A percentile compares a stretch with the other conserved stretches of the same genome.
Evolutionary conservation across 352 stramenopile genomes (phyloP).

Genomic region (Globisporangium nunn): DNA sequence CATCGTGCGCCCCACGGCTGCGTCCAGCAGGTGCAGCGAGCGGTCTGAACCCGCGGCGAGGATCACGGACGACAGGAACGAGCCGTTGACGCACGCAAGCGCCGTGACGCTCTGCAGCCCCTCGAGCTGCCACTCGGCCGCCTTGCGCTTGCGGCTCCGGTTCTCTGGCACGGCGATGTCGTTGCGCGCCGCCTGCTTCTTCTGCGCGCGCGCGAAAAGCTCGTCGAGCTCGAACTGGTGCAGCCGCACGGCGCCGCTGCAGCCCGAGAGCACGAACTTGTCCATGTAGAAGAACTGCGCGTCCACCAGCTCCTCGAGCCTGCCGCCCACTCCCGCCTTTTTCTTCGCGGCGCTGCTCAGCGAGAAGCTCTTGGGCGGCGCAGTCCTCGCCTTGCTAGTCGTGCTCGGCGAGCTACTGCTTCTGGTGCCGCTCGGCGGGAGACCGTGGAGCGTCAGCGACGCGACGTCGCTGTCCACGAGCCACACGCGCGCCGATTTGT

Average conservation of each 20-base stretch:
- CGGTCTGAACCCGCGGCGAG: constrained; percentile 70
- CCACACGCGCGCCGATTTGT: constrained; percentile 71
- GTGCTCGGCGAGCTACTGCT: constrained; percentile 17
- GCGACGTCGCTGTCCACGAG: constrained; percentile 47
- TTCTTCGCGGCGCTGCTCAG: constrained; percentile 41
- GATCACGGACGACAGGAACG: constrained; percentile 73
- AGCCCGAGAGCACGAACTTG: constrained; percentile 75
- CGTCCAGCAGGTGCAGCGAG: constrained; percentile 70
- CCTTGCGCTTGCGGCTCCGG: constrained; percentile 58
- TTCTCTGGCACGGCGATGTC: constrained; percentile 38
- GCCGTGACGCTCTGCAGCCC: constrained; percentile 66
- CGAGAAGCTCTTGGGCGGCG: constrained; percentile 3
- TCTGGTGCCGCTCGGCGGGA: constrained; percentile 12
- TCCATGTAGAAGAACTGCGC: constrained; percentile 86
- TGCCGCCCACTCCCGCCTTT: constrained; percentile 4
- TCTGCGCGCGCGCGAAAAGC: constrained; percentile 32
- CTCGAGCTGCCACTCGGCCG: constrained; percentile 49
- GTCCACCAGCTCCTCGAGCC: constrained; percentile 49
- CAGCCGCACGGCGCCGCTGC: constrained; percentile 51
- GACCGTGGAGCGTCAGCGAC: constrained; percentile 50
- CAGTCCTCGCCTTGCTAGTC: not conserved
- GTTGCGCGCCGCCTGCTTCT: constrained; percentile 29
- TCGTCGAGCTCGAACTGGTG: constrained; percentile 76
- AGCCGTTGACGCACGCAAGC: constrained; percentile 70
- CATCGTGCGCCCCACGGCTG: constrained; percentile 37